phyloP scores from a whole-genome alignment of 257 asterid species.

The Nicotiana knightiana region DNA sequence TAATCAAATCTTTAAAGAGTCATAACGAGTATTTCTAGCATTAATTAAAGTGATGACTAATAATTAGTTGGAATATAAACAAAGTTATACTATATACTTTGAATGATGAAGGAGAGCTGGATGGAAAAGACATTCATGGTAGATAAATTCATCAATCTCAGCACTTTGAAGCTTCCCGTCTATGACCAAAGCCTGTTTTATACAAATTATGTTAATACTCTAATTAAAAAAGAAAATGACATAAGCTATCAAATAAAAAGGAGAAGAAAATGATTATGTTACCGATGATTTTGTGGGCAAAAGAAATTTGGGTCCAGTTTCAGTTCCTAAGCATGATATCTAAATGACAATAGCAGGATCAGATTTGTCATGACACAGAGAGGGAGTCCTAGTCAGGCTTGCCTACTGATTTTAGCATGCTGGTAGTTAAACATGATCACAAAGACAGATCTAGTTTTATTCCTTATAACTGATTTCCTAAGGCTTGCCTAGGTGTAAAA shows the following conservation, averaged over 20 bases:
- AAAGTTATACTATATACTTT: constrained; percentile 28
- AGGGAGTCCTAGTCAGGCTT: too few relatives aligned
- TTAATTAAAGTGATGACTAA: background rate
- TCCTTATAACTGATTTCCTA: too few relatives aligned
- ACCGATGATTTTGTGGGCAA: background rate
- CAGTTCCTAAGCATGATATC: too few relatives aligned
- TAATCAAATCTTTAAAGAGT: background rate
- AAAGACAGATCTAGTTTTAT: too few relatives aligned
- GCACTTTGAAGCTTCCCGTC: constrained; percentile 99
- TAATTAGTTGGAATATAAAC: background rate
- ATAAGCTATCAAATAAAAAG: background rate
- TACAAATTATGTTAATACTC: background rate
- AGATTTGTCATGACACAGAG: too few relatives aligned
- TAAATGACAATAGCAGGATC: too few relatives aligned
- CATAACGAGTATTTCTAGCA: background rate
- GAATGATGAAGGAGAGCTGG: constrained; percentile 76
- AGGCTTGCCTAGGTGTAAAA: too few relatives aligned
- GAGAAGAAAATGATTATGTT: background rate
- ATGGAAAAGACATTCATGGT: constrained; percentile 92
- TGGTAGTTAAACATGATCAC: too few relatives aligned
- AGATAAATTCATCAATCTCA: constrained; percentile 87
- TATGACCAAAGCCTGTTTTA: constrained; percentile 71
- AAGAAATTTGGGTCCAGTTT: too few relatives aligned
- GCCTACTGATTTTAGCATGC: too few relatives aligned
- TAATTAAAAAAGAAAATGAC: background rate